Evolutionary conservation across 164 flowering plant genomes (phyloP).

Genomic region (Vitis rupestris): DNA sequence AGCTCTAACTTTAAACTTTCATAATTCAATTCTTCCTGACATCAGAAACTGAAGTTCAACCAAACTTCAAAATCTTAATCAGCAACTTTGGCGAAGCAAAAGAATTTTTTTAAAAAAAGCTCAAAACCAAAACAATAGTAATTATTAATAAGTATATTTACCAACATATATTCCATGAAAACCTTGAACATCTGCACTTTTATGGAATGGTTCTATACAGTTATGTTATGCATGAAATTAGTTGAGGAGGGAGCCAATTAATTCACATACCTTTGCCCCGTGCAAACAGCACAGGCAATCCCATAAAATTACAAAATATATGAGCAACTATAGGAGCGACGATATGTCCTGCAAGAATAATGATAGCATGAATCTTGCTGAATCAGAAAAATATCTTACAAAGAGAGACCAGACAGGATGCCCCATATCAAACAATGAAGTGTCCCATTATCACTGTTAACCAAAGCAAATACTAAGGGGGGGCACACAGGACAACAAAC

Average conservation of each 20-base stretch:
- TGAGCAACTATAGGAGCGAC: slow-evolving; percentile 74
- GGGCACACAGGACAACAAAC: neutral
- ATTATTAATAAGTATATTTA: neutral
- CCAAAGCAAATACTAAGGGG: neutral
- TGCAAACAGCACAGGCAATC: slow-evolving; percentile 67
- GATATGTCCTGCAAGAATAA: slow-evolving; percentile 59
- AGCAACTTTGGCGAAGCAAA: neutral
- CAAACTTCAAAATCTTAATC: neutral
- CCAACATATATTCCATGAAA: neutral
- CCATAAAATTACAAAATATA: slow-evolving; percentile 80
- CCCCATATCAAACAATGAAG: neutral
- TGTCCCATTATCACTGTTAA: neutral
- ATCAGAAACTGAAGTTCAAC: neutral
- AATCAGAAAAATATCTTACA: neutral
- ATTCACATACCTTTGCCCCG: slow-evolving; percentile 49
- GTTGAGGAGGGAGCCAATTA: neutral
- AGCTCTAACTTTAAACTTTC: neutral
- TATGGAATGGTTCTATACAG: neutral
- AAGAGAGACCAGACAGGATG: neutral
- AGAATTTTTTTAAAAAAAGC: no score
- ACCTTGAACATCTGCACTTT: neutral
- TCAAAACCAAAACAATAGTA: neutral
- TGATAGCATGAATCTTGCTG: neutral
- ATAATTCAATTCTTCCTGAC: neutral
- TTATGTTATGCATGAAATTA: neutral